These are phyloP conservation scores for Chaetoscypha palmicola DNA, from an alignment of 2,329 filamentous ascomycete species.

Conservation along the genomic window DNA sequence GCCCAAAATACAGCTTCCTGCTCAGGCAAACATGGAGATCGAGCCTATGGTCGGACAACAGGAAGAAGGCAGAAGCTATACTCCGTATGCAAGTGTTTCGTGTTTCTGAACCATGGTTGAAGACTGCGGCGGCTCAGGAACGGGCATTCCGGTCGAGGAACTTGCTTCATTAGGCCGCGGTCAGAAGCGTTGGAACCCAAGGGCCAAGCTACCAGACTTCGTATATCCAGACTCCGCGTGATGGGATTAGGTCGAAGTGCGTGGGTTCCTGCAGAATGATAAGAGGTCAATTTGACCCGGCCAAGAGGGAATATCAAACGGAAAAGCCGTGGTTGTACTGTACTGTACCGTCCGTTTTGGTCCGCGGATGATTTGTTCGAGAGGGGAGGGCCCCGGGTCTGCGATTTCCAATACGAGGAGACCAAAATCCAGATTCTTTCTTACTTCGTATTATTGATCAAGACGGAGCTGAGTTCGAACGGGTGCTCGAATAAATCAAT, in stretches of 20 bases:
- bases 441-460: too few species aligned
- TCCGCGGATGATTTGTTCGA: too few species aligned
- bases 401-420: too few species aligned
- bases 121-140: neutral
- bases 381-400: too few species aligned
- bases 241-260: neutral
- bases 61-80: neutral
- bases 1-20: slow-evolving; percentile 15
- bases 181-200: neutral
- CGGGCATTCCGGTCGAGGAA: neutral
- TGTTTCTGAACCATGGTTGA: neutral
- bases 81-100: slow-evolving; percentile 13
- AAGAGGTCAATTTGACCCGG: neutral
- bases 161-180: neutral
- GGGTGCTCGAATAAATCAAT: too few species aligned
- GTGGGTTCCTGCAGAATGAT: neutral
- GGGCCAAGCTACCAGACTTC: neutral
- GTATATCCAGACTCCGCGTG: neutral
- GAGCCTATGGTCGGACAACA: slow-evolving; percentile 12
- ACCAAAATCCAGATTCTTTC: too few species aligned
- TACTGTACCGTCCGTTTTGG: too few species aligned
- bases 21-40: slow-evolving; percentile 2
- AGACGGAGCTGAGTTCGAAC: too few species aligned
- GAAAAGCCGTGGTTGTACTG: too few species aligned
- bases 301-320: too few species aligned